These are phyloP conservation scores for Naematelia aurantialba DNA, from an alignment of 768 basidiomycete species.

Conservation along the genomic window DNA sequence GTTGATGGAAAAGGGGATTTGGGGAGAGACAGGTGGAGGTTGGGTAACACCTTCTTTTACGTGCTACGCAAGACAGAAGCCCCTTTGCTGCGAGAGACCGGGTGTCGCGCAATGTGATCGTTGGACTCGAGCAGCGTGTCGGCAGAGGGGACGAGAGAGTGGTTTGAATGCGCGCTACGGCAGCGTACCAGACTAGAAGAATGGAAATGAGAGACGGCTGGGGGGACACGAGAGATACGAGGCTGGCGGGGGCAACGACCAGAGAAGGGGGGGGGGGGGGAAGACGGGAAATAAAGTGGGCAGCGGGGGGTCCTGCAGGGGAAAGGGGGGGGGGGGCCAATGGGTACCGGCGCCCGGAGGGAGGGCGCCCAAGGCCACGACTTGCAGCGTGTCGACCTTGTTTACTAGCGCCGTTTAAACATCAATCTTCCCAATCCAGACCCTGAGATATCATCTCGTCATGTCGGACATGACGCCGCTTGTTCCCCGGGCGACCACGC, in stretches of 20 bases:
- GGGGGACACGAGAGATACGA: neutral
- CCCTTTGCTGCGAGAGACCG: no score
- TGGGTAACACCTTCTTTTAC: neutral
- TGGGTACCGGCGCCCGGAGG: no score
- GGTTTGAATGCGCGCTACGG: neutral
- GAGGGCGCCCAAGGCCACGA: no score
- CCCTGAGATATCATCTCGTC: neutral
- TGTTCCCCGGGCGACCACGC: neutral
- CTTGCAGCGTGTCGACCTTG: no score
- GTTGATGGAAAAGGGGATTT: neutral
- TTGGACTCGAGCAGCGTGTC: no score
- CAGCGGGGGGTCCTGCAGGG: no score
- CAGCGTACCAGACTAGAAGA: neutral
- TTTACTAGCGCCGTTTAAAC: neutral
- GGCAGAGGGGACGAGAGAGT: neutral
- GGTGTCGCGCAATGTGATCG: no score
- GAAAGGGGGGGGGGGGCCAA: no score
- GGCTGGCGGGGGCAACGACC: neutral
- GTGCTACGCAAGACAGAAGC: neutral
- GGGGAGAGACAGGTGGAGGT: neutral
- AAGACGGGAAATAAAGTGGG: no score
- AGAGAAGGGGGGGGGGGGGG: neutral
- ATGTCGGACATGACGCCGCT: neutral
- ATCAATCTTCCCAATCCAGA: neutral
- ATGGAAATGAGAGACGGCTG: neutral